Base-by-base conservation (phyloP, 2,329 filamentous ascomycete species). In the Purpureocillium takamizusanense region DNA sequence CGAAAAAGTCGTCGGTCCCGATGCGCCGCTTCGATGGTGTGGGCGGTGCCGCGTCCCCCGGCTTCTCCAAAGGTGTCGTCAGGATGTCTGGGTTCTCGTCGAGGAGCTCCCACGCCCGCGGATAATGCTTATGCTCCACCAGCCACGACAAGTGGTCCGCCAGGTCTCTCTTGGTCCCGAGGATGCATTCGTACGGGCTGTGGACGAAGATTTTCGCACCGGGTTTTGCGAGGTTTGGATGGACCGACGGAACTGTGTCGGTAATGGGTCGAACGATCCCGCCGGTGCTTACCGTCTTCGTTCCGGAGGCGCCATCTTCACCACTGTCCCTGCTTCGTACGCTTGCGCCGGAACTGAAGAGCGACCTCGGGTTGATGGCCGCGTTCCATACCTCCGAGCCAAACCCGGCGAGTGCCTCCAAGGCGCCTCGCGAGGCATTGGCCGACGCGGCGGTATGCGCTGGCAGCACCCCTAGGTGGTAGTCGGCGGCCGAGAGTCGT, bases 151-250 rank as follows among this genome's bases (percentile, higher is more conserved):
- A 66, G 52, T 94, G 88, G 60, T 98, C 92, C 4, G 78, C 69
- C 13, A 94, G 69, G 52, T 95, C 89, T 48, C 92, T 74, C 55
- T 89, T 89, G 3, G 92, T 86, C 1, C 87, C 86, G 39, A 95
- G 67, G n/a, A 97, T 83, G 51, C 89, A 97, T 60, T 98, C 92
- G 54, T 94, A 98, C 0, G 92, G 92, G 51, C 88, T 95, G 52
- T 95, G 88, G 31, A 98, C 86, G 56, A 95, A 95, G 13, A 98
- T 84, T 53, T 97, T 72, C 50, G 72, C 59, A 2, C 75, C 72
- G 36, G 67, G 67, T 51, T 78, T 72, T 47, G 70, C 51, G 46
- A 83, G 57, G 49, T 68, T 69, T 39, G 74, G 61, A 54, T 81
- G 71, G 2, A 71, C 63, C 11, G 65, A 59, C 29, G 59, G 57